These are phyloP conservation scores for Pythium brassicae DNA, from an alignment of 352 stramenopile genomes.

Conservation along the genomic window DNA sequence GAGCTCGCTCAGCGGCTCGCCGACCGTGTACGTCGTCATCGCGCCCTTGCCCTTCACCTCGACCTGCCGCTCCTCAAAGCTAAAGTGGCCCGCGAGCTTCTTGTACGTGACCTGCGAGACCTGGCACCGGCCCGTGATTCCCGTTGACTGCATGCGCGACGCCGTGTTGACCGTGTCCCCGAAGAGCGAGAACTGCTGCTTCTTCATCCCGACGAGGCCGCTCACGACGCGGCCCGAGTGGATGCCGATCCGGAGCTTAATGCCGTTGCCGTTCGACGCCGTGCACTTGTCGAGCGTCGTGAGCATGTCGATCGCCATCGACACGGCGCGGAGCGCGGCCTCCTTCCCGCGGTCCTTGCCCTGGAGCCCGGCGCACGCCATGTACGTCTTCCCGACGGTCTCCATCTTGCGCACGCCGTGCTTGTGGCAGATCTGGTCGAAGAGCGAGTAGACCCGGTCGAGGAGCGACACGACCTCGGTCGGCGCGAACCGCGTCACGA, in stretches of 20 bases:
- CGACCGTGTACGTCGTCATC: conserved; percentile 83
- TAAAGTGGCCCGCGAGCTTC: conserved; percentile 71
- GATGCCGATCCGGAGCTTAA: conserved; percentile 90
- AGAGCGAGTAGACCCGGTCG: conserved; percentile 90
- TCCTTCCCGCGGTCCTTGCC: conserved; percentile 74
- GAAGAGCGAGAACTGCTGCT: conserved; percentile 92
- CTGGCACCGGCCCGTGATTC: conserved; percentile 72
- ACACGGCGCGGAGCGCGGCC: conserved; percentile 66
- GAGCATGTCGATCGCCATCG: conserved; percentile 81
- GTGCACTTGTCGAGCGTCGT: conserved; percentile 56
- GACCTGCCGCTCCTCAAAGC: conserved; percentile 75
- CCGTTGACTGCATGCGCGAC: conserved; percentile 88
- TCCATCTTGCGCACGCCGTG: conserved; percentile 92
- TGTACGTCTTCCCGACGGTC: conserved; percentile 90
- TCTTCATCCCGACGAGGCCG: conserved; percentile 88
- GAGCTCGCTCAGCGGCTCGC: conserved; percentile 59
- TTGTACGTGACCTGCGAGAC: conserved; percentile 81
- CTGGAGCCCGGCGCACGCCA: conserved; percentile 83
- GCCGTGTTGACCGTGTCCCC: conserved; percentile 91
- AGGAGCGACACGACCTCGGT: conserved; percentile 82
- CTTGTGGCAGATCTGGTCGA: conserved; percentile 89
- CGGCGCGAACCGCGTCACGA: conserved; percentile 73
- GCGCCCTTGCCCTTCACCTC: conserved; percentile 84
- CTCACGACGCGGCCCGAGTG: conserved; percentile 88
- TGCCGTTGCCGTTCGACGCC: conserved; percentile 70